phyloP scores from a whole-genome alignment of 176 grass and related monocot species.

The Hyparrhenia diplandra region DNA sequence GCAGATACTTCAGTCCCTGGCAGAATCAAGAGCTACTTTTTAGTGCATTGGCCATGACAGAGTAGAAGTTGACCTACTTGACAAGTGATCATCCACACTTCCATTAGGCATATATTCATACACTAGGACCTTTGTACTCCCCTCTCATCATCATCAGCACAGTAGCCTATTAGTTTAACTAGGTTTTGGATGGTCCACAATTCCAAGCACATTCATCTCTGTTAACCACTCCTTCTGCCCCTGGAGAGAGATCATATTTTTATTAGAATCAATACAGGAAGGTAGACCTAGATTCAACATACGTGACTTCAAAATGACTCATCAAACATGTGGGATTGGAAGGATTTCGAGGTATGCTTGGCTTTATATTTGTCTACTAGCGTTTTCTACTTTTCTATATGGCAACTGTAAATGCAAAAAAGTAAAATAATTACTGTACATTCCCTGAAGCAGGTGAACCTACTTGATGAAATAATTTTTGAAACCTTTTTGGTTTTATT shows the following conservation, averaged over 20 bases:
- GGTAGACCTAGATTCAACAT: conserved; percentile 15
- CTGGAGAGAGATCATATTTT: conserved; percentile 43
- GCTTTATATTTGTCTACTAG: not conserved
- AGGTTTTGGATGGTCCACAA: conserved; percentile 92
- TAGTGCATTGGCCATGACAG: conserved; percentile 88
- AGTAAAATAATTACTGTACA: not conserved
- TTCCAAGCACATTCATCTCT: conserved; percentile 94
- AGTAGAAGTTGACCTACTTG: conserved; percentile 58
- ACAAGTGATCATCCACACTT: conserved; percentile 91
- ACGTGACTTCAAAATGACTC: conserved; percentile 4
- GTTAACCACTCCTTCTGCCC: conserved; percentile 98
- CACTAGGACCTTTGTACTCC: conserved; percentile 81
- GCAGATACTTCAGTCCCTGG: conserved; percentile 74
- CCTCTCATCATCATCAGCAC: conserved; percentile 87
- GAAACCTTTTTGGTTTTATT: not conserved
- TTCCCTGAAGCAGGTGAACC: not conserved
- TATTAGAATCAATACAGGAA: conserved; percentile 14
- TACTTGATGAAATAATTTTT: not conserved
- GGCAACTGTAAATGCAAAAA: not conserved
- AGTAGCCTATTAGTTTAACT: conserved; percentile 96
- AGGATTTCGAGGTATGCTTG: not conserved
- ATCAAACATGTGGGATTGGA: not conserved
- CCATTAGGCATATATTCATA: conserved; percentile 97
- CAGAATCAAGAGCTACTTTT: conserved; percentile 85
- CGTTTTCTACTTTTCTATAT: not conserved